phyloP scores from a whole-genome alignment of 768 basidiomycete species.

The Saitozyma podzolica region DNA sequence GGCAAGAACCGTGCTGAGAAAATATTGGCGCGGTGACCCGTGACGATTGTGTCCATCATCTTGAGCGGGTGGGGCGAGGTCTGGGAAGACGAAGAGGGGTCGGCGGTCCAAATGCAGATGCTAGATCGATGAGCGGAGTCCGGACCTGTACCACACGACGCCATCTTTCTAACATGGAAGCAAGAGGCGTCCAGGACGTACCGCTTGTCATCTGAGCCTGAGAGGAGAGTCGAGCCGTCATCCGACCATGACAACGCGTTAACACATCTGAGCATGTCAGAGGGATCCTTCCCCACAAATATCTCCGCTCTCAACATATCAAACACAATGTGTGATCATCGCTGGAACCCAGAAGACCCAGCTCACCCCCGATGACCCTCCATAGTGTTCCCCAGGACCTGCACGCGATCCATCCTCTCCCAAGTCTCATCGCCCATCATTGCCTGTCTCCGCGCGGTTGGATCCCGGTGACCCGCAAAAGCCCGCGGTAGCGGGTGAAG shows the following conservation, averaged over 20 bases:
- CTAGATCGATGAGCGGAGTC: constrained; percentile 49
- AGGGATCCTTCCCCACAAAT: neutral
- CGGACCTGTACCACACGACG: neutral
- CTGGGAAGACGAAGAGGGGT: constrained; percentile 44
- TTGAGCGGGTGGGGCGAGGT: constrained; percentile 58
- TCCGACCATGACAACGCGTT: constrained; percentile 53
- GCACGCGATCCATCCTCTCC: constrained; percentile 63
- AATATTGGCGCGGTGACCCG: constrained; percentile 80
- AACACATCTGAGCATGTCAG: constrained; percentile 44
- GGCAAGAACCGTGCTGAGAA: constrained; percentile 82
- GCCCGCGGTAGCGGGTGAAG: constrained; percentile 32
- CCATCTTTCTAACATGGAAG: neutral
- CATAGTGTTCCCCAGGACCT: constrained; percentile 66
- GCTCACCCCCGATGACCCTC: constrained; percentile 70
- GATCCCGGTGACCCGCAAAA: constrained; percentile 20
- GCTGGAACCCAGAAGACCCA: constrained; percentile 13
- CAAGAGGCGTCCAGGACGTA: constrained; percentile 8
- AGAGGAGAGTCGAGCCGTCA: constrained; percentile 46
- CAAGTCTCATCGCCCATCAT: constrained; percentile 37
- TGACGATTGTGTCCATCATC: constrained; percentile 68
- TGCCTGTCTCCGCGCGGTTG: neutral
- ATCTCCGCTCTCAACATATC: neutral
- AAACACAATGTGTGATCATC: neutral
- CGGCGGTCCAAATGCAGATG: constrained; percentile 76
- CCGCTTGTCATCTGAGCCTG: constrained; percentile 51